These are phyloP conservation scores for Colletotrichum scovillei DNA, from an alignment of 2,329 filamentous ascomycete genomes.

Conservation along the genomic window DNA sequence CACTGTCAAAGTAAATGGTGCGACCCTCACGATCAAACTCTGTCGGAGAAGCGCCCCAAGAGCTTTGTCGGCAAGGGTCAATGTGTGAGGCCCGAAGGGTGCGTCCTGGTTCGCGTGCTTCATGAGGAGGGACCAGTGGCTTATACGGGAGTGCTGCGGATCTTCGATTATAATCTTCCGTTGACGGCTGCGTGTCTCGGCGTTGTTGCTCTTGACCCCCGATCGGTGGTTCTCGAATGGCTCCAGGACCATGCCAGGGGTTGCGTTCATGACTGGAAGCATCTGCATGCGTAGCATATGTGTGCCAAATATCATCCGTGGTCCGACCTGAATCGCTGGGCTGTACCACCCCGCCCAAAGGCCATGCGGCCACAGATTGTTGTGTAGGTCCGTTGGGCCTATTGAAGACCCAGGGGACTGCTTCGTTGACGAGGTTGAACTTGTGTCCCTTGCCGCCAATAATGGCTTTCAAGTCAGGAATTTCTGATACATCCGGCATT, in stretches of 20 bases:
- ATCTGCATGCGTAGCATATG: background rate
- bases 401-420: slow-evolving; percentile 50
- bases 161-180: background rate
- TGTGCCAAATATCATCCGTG: background rate
- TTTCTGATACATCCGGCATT: slow-evolving; percentile 47
- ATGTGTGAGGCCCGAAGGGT: background rate
- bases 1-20: background rate
- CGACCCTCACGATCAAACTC: background rate
- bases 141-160: background rate
- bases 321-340: background rate
- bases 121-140: background rate
- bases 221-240: background rate
- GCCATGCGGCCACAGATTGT: background rate
- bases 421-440: slow-evolving; percentile 49
- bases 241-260: background rate
- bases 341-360: background rate
- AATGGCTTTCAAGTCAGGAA: slow-evolving; percentile 44
- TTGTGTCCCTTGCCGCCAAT: slow-evolving; percentile 47
- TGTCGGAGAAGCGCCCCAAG: background rate
- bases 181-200: background rate
- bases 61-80: background rate
- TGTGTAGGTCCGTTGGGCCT: no score
- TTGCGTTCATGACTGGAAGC: background rate
- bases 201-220: background rate
- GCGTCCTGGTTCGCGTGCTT: background rate